Conservation (phyloP, 805 yeast genomes). For the Groenewaldozyma tartarivorans region DNA sequence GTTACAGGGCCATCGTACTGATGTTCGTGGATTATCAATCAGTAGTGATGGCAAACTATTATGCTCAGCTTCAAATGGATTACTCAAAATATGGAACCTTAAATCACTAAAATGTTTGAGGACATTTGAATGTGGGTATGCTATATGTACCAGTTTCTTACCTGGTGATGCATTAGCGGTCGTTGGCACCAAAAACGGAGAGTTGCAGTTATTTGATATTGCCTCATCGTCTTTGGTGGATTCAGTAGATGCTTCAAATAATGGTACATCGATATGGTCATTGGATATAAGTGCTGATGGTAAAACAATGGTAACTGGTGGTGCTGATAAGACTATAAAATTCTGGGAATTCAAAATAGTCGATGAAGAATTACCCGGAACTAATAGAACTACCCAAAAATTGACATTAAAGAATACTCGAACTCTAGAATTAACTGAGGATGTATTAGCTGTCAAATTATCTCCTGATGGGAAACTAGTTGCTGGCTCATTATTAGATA, state of each 20-base stretch:
- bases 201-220: conserved; percentile 73
- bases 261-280: conserved; percentile 73
- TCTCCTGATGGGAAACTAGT: conserved; percentile 71
- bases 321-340: conserved; percentile 83
- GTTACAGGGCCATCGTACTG: conserved; percentile 80
- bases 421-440: conserved; percentile 80
- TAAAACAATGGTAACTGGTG: conserved; percentile 75
- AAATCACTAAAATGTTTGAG: conserved; percentile 66
- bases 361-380: conserved; percentile 65
- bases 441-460: conserved; percentile 65
- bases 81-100: conserved; percentile 80
- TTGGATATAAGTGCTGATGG: conserved; percentile 84
- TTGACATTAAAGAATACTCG: conserved; percentile 63
- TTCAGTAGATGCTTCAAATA: conserved; percentile 57
- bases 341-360: conserved; percentile 74
- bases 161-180: conserved; percentile 89
- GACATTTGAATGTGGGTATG: conserved; percentile 83
- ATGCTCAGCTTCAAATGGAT: conserved; percentile 87
- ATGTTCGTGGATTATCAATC: conserved; percentile 72
- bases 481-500: conserved; percentile 81
- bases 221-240: conserved; percentile 70
- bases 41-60: conserved; percentile 72
- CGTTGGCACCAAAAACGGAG: conserved; percentile 83
- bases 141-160: conserved; percentile 66
- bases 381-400: conserved; percentile 38